A percentile compares a stretch with the other conserved stretches of the same genome.
phyloP scores from a whole-genome alignment of 2,329 filamentous ascomycete species.

The Colletotrichum lini region DNA sequence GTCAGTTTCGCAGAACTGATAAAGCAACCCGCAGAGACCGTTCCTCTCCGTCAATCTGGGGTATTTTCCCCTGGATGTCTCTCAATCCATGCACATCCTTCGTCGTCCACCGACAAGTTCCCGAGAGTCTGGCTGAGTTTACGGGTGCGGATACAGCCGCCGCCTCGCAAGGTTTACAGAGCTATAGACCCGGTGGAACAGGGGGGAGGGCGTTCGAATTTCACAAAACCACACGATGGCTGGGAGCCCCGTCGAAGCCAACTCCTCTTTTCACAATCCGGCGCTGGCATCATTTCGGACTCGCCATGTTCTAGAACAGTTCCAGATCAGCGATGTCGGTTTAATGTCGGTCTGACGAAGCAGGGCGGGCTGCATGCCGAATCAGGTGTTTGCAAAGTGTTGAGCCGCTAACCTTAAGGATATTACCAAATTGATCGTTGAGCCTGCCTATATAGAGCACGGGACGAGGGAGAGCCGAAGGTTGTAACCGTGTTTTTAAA shows the following conservation, averaged over 20 bases:
- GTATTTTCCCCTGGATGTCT: not conserved
- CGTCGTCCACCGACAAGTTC: not conserved
- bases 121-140: not conserved
- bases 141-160: slow-evolving; percentile 5
- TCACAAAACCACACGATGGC: not conserved
- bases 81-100: not conserved
- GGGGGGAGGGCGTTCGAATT: not conserved
- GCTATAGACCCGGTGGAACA: not conserved
- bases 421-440: not conserved
- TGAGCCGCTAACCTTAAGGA: not conserved
- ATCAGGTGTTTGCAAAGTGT: not conserved
- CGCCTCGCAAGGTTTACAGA: not conserved
- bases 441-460: not conserved
- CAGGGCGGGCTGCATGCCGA: not conserved
- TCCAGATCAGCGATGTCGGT: not conserved
- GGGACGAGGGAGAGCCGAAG: no score
- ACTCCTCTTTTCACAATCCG: not conserved
- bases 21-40: not conserved
- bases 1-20: slow-evolving; percentile 1
- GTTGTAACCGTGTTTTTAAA: no score
- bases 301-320: slow-evolving; percentile 16
- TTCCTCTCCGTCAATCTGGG: not conserved
- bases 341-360: not conserved
- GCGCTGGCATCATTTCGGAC: not conserved
- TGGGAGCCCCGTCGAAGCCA: not conserved